Base-by-base conservation (phyloP, 495 filamentous ascomycete species). In the Darksidea phi region DNA sequence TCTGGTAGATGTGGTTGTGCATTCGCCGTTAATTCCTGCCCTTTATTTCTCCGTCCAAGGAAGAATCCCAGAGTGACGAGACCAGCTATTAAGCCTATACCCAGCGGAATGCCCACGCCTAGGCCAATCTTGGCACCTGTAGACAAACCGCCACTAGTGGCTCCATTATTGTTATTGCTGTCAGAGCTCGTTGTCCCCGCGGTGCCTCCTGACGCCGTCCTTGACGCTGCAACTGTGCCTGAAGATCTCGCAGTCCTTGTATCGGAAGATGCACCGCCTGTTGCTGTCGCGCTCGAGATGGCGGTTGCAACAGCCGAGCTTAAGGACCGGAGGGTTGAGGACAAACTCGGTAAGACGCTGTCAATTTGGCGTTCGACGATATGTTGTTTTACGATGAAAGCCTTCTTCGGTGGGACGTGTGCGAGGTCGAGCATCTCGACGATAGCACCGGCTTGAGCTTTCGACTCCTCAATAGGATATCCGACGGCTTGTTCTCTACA, bases 61-160 rank as follows among this genome's bases (percentile, higher is more conserved):
- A 18, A 42, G 52, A 54, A 48, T 6, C 15, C 42, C 10, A 38
- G 15, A 25, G 13, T 23, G 24, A 57, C 54, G 42, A 57, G 43
- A 11, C 15, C 36, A 3, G 2, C 54, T 25, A 57, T 36, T 15
- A 57, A 25, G 15, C 24, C 24, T 4, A 57, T 42, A 2, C 54
- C 54, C 0, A 48, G 42, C 1, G 54, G 54, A 11, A 57, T 26
- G 24, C 54, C 54, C 18, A 57, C 15, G 18, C 54, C 54, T 41
- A 57, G 3, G n/a, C 54, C 54, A 24, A 57, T 20, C 36, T 57
- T 57, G 12, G 54, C 54, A 28, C 54, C 54, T 1, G 54, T 48
- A 17, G 54, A 48, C 7, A 57, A 43, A 38, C 54, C 54, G 6
- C 53, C 37, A 2, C 41, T 23, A 10, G 37, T 37, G 1, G 5